Evolutionary conservation across 805 yeast genomes (phyloP), one percentile per base, ranked within the genome.

Genomic region (fission yeast (Schizosaccharomyces pombe)): DNA sequence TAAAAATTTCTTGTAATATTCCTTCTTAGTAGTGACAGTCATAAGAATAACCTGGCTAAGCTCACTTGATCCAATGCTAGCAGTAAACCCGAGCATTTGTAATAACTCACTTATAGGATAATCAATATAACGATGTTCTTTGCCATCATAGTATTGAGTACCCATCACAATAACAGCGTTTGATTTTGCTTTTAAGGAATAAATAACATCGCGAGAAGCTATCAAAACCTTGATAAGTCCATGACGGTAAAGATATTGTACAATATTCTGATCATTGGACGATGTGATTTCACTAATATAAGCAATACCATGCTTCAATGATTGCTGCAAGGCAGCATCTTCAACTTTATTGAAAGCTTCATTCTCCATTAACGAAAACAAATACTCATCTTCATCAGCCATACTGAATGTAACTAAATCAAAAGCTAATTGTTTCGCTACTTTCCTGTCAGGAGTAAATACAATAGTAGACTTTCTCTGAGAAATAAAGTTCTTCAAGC

Each of bases 1-100:
- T 54, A 91, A 62, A 62, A 87, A 84, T 61, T 79, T 78, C 54
- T 72, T 75, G 64, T 82, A 85, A 62, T 82, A 87, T 0, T 72
- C 74, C 28, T 75, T 67, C 59, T 73, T 77, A 2, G 77, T 62
- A 0, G 72, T 58, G 52, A 73, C 74, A 0, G 95, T 80, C 56
- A 78, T 70, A 3, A 89, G 68, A 34, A 75, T 58, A 2, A 37
- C 39, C 33, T 49, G 33, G 14, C 39, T 28, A n/a, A 31, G 4
- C 2, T n/a, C 53, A 11, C 30, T 49, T 2, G 39, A 12, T 26
- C 31, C 30, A 19, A 19, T 22, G 19, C 30, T 32, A 5, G 53
- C 31, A 4, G 61, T 59, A 16, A 59, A 58, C 16, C 65, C 65
- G 22, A 62, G 55, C 63, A 65, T 61, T 47, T 63, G 62, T 22